Evolutionary conservation across 1,139 yeast genomes (phyloP).

Genomic region (Blastobotrys raffinosifermentans): DNA sequence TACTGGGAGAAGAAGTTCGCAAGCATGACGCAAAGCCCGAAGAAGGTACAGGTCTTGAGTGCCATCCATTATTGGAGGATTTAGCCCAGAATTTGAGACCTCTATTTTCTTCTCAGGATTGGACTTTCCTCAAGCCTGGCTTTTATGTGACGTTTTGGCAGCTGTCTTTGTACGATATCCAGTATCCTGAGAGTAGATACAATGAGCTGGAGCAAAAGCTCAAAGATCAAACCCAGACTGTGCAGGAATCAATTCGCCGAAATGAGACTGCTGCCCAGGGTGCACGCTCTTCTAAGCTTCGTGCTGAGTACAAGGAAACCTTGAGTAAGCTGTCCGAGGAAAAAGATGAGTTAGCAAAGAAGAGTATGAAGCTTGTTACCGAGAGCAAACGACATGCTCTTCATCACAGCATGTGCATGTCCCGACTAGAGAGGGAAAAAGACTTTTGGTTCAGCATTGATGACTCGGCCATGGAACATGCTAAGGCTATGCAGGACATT

Average conservation of each 20-base stretch:
- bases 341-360: conserved; percentile 19
- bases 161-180: conserved; percentile 66
- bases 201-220: conserved; percentile 37
- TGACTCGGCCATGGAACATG: conserved; percentile 16
- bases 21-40: conserved; percentile 17
- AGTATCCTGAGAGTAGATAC: conserved; percentile 50
- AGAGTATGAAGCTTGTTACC: conserved; percentile 23
- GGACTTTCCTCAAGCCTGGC: conserved; percentile 38
- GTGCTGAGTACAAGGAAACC: conserved; percentile 12
- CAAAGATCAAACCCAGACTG: conserved; percentile 15
- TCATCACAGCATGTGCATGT: conserved; percentile 31
- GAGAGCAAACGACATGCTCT: conserved; percentile 31
- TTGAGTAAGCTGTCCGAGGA: conserved; percentile 8
- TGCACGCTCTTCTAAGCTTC: conserved; percentile 2
- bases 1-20: conserved; percentile 33
- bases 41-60: conserved; percentile 11
- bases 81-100: conserved; percentile 21
- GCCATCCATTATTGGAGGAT: conserved; percentile 26
- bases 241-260: conserved; percentile 13
- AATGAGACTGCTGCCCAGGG: conserved; percentile 13
- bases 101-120: conserved; percentile 30
- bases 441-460: conserved; percentile 30
- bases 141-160: conserved; percentile 70
- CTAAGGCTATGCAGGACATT: conserved; percentile 3
- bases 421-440: conserved; percentile 32